Evolutionary conservation across 208 protist genomes (phyloP), one percentile per base, ranked within the genome.

Genomic region (Leishmania tropica): DNA sequence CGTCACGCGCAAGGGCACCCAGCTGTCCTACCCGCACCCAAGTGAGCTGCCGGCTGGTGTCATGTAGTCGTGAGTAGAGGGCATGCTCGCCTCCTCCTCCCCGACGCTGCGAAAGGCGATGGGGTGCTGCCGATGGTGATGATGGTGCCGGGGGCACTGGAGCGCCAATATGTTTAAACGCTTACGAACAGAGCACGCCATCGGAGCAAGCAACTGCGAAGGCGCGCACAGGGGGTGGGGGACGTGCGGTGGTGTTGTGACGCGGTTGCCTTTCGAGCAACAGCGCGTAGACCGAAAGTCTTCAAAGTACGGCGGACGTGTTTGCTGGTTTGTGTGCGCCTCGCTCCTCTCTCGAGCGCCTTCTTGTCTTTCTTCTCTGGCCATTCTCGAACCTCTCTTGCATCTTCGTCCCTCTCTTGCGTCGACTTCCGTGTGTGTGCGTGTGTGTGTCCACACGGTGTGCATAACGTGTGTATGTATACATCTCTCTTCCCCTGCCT

Each of bases 1-100:
- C 70, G 97, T 99, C n/a, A 94, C 90, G 74, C 88, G 90, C 56
- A 96, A 93, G 83, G 97, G 96, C n/a, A 97, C 97, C 15, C 97
- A 99, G 83, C 45, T 81, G 47, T 97, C 94, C 28, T 99, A 97
- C 85, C 94, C 96, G 15, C 83, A 83, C 45, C 88, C 86, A 3
- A 37, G 35, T 28, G 94, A 98, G 78, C 88, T 98, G 13, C 93
- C 92, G 24, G 72, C 85, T 53, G 88, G 87, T 7, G 62, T 92
- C 70, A 75, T 87, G 84, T 87, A 85, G 65, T 21, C 21, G 42
- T 8, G 42, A 73, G 37, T 51, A 35, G 21, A 17, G 19, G 24
- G 3, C 42, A 48, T 28, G 67, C 35, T 53, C 71, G 35, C 11
- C 2, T 60, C 40, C 51, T 35, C 21, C n/a, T 24, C 13, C 19